Conservation (phyloP, 2,329 filamentous ascomycete genomes). For the Grosmannia serpens region DNA sequence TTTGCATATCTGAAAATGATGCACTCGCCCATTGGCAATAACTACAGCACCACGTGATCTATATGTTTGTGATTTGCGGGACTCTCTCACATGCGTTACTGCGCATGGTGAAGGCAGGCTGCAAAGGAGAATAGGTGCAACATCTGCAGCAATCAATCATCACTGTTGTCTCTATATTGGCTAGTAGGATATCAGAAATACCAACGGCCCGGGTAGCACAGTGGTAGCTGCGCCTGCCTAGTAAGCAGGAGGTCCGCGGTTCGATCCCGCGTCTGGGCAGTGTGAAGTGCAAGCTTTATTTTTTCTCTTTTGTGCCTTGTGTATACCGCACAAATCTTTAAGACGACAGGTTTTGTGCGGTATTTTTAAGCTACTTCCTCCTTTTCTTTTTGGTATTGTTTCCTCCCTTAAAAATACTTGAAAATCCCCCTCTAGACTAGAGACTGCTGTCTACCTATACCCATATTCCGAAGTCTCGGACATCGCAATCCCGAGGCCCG, state of each 20-base stretch:
- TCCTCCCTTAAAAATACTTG: neutral
- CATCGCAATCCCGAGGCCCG: neutral
- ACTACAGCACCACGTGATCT: neutral
- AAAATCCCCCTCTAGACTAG: neutral
- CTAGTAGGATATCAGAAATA: neutral
- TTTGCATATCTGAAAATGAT: neutral
- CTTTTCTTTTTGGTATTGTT: neutral
- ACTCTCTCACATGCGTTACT: too few relatives aligned
- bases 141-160: neutral
- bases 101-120: too few relatives aligned
- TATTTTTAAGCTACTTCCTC: too few relatives aligned
- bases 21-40: neutral
- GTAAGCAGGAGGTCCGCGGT: conserved; percentile 15
- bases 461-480: neutral
- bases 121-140: neutral
- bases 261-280: conserved; percentile 14
- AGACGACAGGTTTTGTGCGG: too few relatives aligned
- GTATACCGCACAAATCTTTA: too few relatives aligned
- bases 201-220: conserved; percentile 12
- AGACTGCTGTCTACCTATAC: neutral
- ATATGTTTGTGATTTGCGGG: neutral
- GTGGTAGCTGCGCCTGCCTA: conserved; percentile 14
- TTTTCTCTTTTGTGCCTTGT: neutral
- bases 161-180: neutral
- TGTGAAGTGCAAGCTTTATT: neutral